Evolutionary conservation across 106 monocot species (phyloP), one percentile per base, ranked within the genome.

Genomic region (Apostasia ramifera): DNA sequence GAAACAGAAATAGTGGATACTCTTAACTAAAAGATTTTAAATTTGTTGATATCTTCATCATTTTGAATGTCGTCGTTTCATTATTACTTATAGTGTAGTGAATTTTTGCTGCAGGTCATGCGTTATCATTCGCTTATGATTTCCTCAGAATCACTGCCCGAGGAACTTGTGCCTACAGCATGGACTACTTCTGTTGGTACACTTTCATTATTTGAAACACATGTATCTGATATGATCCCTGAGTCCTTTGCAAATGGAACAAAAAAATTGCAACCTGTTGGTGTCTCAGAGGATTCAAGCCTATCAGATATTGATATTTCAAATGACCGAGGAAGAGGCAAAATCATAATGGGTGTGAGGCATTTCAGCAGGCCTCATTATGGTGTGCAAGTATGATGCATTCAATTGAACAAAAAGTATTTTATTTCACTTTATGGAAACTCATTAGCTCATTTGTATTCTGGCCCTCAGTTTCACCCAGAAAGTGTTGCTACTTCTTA

Each of bases 101-200:
- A 26, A 26, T 26, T 26, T 26, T 26, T 26, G 26, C 72, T 74
- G 46, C 81, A 98, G 98, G 98, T 93, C 69, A 90, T 98, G 50
- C 73, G 93, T 46, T 98, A 98, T 64, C 98, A 98, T 83, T 98
- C 98, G 61, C 93, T 98, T 76, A 77, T 90, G 56, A 76, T 98
- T 42, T 81, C 90, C 69, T 66, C 79, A 26, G 75, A 79, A 41
- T 85, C 93, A 50, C 85, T 98, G 67, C 87, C 93, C 9, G 78
- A 83, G 44, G 90, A 90, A 51, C 89, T 98, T 42, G 71, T 88
- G 66, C 90, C 98, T 13, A 78, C 80, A 69, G 93, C 98, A 58
- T 98, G 98, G 98, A 83, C 87, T 61, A 63, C 69, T 59, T 83
- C 84, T 69, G 57, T 61, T 40, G 61, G 71, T 50, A 76, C 79